phyloP scores from a whole-genome alignment of 768 basidiomycete species.

The Phaffia australis region DNA sequence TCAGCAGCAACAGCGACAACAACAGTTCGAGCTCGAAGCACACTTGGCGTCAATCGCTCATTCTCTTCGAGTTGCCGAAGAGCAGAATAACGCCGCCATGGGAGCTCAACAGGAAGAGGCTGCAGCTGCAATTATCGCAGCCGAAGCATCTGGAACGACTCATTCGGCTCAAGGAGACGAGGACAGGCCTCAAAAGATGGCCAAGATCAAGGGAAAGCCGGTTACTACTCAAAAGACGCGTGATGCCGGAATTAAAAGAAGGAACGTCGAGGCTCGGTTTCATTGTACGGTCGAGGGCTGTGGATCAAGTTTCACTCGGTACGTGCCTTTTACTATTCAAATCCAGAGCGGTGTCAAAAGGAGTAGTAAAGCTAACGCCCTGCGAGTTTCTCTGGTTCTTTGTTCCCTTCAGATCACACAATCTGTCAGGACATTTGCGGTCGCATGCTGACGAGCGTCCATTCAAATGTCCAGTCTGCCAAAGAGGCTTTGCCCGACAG shows the following conservation, averaged over 20 bases:
- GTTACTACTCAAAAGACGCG: slow-evolving; percentile 13
- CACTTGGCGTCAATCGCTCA: no score
- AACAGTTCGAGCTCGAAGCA: no score
- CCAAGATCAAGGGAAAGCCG: slow-evolving; percentile 4
- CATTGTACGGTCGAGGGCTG: slow-evolving; percentile 10
- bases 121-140: no score
- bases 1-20: no score
- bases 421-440: slow-evolving; percentile 12
- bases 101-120: no score
- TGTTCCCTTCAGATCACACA: slow-evolving; percentile 10
- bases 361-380: background rate
- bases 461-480: slow-evolving; percentile 11
- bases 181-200: background rate
- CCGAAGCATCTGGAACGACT: no score
- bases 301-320: slow-evolving; percentile 18
- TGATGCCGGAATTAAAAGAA: slow-evolving; percentile 16
- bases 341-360: background rate
- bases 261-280: slow-evolving; percentile 22
- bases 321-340: background rate
- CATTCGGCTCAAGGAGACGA: no score
- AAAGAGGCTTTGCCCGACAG: slow-evolving; percentile 15
- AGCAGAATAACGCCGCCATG: no score
- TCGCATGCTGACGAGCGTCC: slow-evolving; percentile 20
- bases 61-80: no score
- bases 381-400: background rate